phyloP scores from a whole-genome alignment of 2,329 filamentous ascomycete genomes.

The Cladosporium halotolerans region DNA sequence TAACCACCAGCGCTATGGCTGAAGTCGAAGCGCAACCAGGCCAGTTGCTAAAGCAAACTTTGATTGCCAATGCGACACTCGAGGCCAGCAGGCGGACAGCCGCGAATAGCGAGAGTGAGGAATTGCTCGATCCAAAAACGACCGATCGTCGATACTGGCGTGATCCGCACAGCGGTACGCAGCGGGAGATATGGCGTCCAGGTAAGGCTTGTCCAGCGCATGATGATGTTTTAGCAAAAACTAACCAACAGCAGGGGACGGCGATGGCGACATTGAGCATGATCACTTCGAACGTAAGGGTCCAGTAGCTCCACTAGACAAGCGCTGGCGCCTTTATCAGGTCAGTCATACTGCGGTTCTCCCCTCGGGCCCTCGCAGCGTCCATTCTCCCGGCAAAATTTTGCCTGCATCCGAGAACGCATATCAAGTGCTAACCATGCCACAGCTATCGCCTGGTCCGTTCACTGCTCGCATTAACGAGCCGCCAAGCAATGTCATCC shows the following conservation, averaged over 20 bases:
- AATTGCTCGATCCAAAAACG: conserved; percentile 16
- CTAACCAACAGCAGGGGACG: conserved; percentile 21
- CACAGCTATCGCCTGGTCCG: background rate
- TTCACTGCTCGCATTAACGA: conserved; percentile 9
- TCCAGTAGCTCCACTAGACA: conserved; percentile 16
- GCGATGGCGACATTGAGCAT: conserved; percentile 29
- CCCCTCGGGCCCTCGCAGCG: too few species aligned
- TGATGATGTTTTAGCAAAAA: background rate
- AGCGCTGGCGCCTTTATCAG: conserved; percentile 36
- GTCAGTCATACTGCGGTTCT: conserved; percentile 10
- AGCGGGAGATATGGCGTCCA: conserved; percentile 34
- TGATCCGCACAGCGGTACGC: conserved; percentile 18
- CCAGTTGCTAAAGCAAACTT: too few species aligned
- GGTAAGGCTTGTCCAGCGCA: conserved; percentile 12
- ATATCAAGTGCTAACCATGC: background rate
- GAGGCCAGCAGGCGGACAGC: too few species aligned
- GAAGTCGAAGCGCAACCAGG: background rate
- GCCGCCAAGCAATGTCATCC: conserved; percentile 34
- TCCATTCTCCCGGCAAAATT: too few species aligned
- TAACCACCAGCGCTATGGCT: background rate
- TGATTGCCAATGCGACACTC: too few species aligned
- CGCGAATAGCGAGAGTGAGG: too few species aligned
- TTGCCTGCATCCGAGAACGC: background rate
- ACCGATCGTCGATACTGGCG: conserved; percentile 20
- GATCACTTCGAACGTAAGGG: conserved; percentile 24